Evolutionary conservation across 768 basidiomycete species (phyloP), one percentile per base, ranked within the genome.

Genomic region (Ramaria sp.): DNA sequence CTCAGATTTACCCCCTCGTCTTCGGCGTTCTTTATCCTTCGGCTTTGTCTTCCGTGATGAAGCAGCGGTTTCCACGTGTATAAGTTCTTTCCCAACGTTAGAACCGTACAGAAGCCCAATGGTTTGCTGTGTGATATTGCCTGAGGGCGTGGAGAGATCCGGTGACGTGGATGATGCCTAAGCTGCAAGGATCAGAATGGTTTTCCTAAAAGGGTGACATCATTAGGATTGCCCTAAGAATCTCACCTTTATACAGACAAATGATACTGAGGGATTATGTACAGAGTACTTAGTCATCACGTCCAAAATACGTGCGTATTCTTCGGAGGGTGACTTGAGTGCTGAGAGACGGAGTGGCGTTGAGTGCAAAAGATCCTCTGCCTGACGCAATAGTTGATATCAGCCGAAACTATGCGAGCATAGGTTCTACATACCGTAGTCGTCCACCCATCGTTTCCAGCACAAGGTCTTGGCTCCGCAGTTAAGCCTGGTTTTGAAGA

Each of bases 281-380:
- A 94, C 77, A 0, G 96, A 91, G 66, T 99, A 99, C 60, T 86
- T 88, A 2, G 89, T 90, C 27, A 98, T 75, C 10, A 98, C 89
- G 60, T 95, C 91, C 1, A 98, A 75, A 43, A 98, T 92, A 34
- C 90, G 80, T 4, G 83, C 78, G 68, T 95, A 97, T 66, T 99
- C 96, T 62, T 98, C 95, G 1, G 91, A 87, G 3, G 85, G 71
- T 57, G 82, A 86, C 37, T 88, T 83, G 54, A 98, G 75, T 1
- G 93, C 88, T 3, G 89, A 83, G 22, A 94, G 78, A 47, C 96
- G 86, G 1, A 86, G 83, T 0, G 93, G 91, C 0, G 84, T 90
- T 62, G 95, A 96, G 69, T 90, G 94, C 66, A 99, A 99, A 30
- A 99, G 73, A 65, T 97, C 89, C 69, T 97, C 92, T 24, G 93